A percentile compares a stretch with the other conserved stretches of the same genome.
Evolutionary conservation across 495 filamentous ascomycete species (phyloP).

Genomic region (Podospora sp.): DNA sequence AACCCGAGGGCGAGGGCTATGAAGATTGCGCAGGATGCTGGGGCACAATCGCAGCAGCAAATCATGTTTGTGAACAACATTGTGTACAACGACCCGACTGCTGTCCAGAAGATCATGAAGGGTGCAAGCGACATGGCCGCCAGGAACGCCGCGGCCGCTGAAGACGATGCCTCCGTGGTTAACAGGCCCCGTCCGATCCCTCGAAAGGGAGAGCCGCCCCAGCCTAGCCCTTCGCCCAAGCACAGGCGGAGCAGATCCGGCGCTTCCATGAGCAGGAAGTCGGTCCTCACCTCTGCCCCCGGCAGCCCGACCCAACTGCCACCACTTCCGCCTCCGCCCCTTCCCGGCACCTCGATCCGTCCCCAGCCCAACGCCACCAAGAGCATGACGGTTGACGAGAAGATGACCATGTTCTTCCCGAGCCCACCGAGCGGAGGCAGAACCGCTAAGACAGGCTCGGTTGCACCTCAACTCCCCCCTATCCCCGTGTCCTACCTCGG

Average conservation of each 20-base stretch:
- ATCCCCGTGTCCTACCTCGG: slow-evolving; percentile 39
- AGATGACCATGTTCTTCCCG: slow-evolving; percentile 52
- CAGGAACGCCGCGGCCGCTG: slow-evolving; percentile 29
- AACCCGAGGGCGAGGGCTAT: slow-evolving; percentile 52
- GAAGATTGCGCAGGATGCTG: slow-evolving; percentile 33
- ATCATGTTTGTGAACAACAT: slow-evolving; percentile 59
- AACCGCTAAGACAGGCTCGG: slow-evolving; percentile 35
- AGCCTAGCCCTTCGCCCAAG: slow-evolving; percentile 26
- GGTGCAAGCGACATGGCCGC: slow-evolving; percentile 34
- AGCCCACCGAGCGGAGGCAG: slow-evolving; percentile 39
- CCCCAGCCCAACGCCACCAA: slow-evolving; percentile 50
- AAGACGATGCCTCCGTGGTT: slow-evolving; percentile 44
- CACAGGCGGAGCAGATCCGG: slow-evolving; percentile 52
- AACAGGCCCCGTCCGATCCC: slow-evolving; percentile 57
- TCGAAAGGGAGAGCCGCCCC: slow-evolving; percentile 45
- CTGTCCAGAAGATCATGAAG: slow-evolving; percentile 49
- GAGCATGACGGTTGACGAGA: slow-evolving; percentile 59
- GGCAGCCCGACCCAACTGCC: slow-evolving; percentile 54
- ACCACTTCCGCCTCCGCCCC: slow-evolving; percentile 48
- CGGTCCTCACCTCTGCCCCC: slow-evolving; percentile 44
- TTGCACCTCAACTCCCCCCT: slow-evolving; percentile 47
- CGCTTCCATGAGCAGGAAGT: slow-evolving; percentile 46
- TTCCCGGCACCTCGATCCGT: slow-evolving; percentile 33
- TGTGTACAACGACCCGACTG: slow-evolving; percentile 50
- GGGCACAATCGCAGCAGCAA: slow-evolving; percentile 39